These are phyloP conservation scores for Globisporangium spinosum DNA, from an alignment of 352 stramenopile species.

Conservation along the genomic window DNA sequence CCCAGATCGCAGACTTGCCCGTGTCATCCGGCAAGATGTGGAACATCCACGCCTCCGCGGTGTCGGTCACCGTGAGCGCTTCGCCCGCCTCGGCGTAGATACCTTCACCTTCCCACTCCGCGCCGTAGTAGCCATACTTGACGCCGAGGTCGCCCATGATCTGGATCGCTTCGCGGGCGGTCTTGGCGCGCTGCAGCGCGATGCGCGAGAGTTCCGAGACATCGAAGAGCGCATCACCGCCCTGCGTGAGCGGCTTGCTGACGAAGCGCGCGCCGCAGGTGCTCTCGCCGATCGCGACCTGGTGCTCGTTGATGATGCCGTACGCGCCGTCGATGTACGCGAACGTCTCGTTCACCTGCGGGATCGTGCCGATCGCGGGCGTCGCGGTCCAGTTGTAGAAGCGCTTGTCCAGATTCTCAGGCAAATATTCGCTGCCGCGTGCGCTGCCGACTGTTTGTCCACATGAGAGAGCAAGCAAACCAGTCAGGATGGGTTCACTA, in stretches of 20 bases:
- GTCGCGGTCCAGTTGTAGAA: constrained; percentile 69
- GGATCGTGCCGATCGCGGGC: constrained; percentile 61
- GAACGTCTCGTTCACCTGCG: constrained; percentile 57
- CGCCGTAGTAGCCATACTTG: constrained; percentile 92
- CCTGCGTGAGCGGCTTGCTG: constrained; percentile 54
- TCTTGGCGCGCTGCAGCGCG: constrained; percentile 81
- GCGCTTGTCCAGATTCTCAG: constrained; percentile 59
- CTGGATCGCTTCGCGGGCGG: constrained; percentile 76
- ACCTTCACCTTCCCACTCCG: constrained; percentile 62
- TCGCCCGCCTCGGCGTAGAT: constrained; percentile 82
- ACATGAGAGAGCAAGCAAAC: background rate
- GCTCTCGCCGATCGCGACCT: constrained; percentile 79
- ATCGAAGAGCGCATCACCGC: constrained; percentile 88
- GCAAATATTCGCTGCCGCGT: constrained; percentile 56
- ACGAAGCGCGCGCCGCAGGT: constrained; percentile 67
- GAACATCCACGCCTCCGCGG: constrained; percentile 93
- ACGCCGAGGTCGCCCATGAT: constrained; percentile 93
- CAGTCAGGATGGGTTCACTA: constrained; percentile 7
- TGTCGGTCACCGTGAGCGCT: constrained; percentile 89
- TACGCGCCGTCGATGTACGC: constrained; percentile 81
- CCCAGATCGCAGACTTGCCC: constrained; percentile 90
- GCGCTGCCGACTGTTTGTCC: constrained; percentile 43
- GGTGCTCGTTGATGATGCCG: constrained; percentile 81
- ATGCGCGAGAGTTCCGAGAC: constrained; percentile 85
- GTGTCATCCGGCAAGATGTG: constrained; percentile 94